Percentiles rank a stretch among this genome's conserved stretches.
phyloP scores from a whole-genome alignment of 2,329 filamentous ascomycete genomes.

The Coleophoma crateriformis region DNA sequence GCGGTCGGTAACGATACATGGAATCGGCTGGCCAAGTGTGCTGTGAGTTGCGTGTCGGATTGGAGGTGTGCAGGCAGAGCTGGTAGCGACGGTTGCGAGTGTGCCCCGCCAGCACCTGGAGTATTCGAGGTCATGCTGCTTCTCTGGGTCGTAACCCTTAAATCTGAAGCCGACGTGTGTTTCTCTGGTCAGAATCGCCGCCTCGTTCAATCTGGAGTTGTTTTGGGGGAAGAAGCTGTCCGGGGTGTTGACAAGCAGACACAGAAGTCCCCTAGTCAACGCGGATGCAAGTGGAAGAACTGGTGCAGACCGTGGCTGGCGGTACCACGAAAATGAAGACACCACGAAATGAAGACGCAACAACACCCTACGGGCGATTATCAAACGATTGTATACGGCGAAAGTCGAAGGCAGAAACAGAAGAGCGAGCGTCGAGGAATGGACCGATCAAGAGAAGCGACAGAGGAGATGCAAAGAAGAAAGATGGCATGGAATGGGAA shows the following conservation, averaged over 20 bases:
- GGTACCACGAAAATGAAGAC: background rate
- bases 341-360: background rate
- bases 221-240: background rate
- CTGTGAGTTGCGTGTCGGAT: slow-evolving; percentile 72
- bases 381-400: background rate
- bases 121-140: slow-evolving; percentile 51
- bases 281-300: background rate
- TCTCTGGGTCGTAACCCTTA: slow-evolving; percentile 20
- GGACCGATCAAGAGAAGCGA: background rate
- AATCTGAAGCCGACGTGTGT: slow-evolving; percentile 1
- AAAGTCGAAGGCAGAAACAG: background rate
- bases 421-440: background rate
- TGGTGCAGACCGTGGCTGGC: background rate
- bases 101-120: slow-evolving; percentile 47
- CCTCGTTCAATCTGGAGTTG: background rate
- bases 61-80: slow-evolving; percentile 80
- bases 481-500: too few species aligned
- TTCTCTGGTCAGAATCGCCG: slow-evolving; percentile 1
- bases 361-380: background rate
- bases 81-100: slow-evolving; percentile 81
- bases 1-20: slow-evolving; percentile 88
- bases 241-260: too few species aligned
- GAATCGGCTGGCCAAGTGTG: slow-evolving; percentile 82
- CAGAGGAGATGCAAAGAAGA: too few species aligned
- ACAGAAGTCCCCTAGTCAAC: background rate